These are phyloP conservation scores for Hylodesmum podocarpum DNA, from an alignment of 306 rosid genomes.

Conservation along the genomic window DNA sequence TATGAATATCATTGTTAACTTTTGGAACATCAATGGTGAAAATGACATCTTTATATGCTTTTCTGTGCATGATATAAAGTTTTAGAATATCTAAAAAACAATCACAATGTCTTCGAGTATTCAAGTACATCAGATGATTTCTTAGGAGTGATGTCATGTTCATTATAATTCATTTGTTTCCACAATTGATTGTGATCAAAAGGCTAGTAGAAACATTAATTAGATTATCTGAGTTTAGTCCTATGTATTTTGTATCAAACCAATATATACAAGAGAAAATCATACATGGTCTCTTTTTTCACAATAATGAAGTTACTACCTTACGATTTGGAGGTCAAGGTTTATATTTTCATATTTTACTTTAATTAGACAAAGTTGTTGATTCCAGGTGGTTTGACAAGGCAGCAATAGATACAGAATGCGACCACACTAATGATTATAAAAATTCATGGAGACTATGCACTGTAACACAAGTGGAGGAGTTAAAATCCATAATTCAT, in stretches of 20 bases:
- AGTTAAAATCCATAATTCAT: constrained; percentile 53
- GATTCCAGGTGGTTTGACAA: constrained; percentile 64
- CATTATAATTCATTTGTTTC: not conserved
- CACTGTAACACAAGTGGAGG: constrained; percentile 77
- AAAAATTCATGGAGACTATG: constrained; percentile 58
- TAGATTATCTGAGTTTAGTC: too few relatives aligned
- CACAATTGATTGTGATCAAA: not conserved
- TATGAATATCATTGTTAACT: not conserved
- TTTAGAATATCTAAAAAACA: not conserved
- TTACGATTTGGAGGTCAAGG: too few relatives aligned
- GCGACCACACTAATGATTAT: constrained; percentile 24
- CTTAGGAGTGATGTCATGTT: not conserved
- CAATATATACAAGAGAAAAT: not conserved
- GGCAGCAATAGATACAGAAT: constrained; percentile 57
- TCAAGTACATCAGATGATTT: not conserved
- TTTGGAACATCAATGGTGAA: too few relatives aligned
- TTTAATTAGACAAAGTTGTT: not conserved
- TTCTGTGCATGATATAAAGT: not conserved
- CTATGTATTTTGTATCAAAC: not conserved
- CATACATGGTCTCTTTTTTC: not conserved
- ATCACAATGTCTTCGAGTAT: not conserved
- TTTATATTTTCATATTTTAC: not conserved
- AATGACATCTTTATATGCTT: too few relatives aligned
- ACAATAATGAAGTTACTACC: too few relatives aligned
- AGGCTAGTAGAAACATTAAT: not conserved